These are phyloP conservation scores for Lindgomyces ingoldianus DNA, from an alignment of 495 filamentous ascomycete species.

Conservation along the genomic window DNA sequence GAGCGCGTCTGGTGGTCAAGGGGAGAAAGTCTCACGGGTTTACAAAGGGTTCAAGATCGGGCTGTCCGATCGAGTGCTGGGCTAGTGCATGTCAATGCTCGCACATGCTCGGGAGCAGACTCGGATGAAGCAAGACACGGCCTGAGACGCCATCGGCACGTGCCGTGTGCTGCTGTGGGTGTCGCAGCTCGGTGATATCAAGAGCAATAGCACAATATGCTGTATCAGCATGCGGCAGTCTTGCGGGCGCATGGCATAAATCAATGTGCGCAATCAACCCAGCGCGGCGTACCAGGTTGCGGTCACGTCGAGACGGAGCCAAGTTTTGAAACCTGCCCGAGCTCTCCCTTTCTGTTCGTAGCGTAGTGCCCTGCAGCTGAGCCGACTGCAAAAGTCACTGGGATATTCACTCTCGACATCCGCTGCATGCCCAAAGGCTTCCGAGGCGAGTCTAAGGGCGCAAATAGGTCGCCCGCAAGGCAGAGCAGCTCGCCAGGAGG, in stretches of 20 bases:
- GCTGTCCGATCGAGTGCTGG: not conserved
- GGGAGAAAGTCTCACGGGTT: too few relatives aligned
- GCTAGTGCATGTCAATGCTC: not conserved
- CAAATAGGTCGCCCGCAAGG: not conserved
- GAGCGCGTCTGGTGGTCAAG: too few relatives aligned
- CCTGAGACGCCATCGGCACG: not conserved
- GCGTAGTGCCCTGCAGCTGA: not conserved
- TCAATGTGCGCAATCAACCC: slow-evolving; percentile 29
- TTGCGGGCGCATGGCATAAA: slow-evolving; percentile 28
- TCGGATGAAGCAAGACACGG: not conserved
- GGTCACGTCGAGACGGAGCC: slow-evolving; percentile 11
- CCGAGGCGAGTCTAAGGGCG: not conserved
- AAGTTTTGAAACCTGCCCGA: not conserved
- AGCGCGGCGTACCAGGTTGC: slow-evolving; percentile 12
- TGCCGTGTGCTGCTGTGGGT: not conserved
- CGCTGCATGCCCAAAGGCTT: not conserved
- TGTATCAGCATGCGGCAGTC: not conserved
- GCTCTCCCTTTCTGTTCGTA: not conserved
- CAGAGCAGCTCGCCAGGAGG: not conserved
- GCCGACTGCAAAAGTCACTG: not conserved
- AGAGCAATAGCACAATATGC: not conserved
- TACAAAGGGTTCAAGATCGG: not conserved
- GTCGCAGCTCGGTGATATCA: not conserved
- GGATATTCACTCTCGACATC: not conserved
- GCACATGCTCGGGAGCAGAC: not conserved